Evolutionary conservation across 1,284 basidiomycete genomes (phyloP).

Genomic region (Kalmanozyma brasiliensis): DNA sequence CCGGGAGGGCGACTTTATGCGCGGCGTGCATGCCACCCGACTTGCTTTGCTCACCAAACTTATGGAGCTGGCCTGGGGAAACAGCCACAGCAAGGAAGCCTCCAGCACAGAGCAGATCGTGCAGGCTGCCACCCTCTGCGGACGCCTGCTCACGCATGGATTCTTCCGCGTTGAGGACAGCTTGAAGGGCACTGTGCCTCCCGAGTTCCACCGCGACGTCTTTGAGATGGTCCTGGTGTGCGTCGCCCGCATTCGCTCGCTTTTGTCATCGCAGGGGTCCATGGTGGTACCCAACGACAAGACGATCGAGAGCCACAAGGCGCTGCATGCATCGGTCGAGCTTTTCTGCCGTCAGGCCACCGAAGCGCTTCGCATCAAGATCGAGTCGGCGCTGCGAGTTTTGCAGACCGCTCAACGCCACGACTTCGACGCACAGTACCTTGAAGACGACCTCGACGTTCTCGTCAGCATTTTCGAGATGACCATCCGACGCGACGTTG

Average conservation of each 20-base stretch:
- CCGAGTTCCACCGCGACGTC: conserved; percentile 76
- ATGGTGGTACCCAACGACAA: conserved; percentile 28
- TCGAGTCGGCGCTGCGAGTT: conserved; percentile 72
- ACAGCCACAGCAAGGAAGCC: conserved; percentile 69
- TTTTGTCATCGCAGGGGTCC: conserved; percentile 16
- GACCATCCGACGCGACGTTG: conserved; percentile 74
- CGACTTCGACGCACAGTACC: conserved; percentile 70
- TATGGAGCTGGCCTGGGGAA: conserved; percentile 75
- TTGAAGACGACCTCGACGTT: conserved; percentile 82
- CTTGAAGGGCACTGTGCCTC: conserved; percentile 75
- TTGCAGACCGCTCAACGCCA: conserved; percentile 72
- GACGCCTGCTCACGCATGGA: conserved; percentile 78
- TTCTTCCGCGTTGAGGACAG: conserved; percentile 80
- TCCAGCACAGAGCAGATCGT: conserved; percentile 72
- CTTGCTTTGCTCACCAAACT: conserved; percentile 79
- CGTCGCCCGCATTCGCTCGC: conserved; percentile 25
- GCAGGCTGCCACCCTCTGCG: conserved; percentile 74
- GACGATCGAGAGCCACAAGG: conserved; percentile 66
- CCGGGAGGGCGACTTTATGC: conserved; percentile 84
- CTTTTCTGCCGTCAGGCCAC: conserved; percentile 77
- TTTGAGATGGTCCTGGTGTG: conserved; percentile 51
- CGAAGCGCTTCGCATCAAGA: conserved; percentile 75
- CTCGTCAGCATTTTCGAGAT: conserved; percentile 84
- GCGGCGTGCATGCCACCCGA: conserved; percentile 80
- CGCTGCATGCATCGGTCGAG: conserved; percentile 81